Base-by-base conservation (phyloP, 768 basidiomycete genomes). In the Hirschioporus abietinus region DNA sequence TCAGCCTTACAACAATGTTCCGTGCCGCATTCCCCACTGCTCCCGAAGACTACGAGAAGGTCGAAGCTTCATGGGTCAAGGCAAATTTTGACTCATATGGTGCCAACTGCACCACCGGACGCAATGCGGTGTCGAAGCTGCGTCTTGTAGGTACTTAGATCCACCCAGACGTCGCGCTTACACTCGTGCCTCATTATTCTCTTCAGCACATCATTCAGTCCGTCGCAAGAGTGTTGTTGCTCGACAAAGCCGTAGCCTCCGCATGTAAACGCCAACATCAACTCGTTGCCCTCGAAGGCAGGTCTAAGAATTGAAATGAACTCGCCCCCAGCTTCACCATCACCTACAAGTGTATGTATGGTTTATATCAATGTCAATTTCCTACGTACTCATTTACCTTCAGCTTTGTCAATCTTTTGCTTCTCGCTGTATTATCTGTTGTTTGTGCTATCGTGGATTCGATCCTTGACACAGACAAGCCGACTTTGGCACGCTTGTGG, bases 1-100 rank as follows among this genome's bases (percentile, higher is more conserved):
- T 98, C 77, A 92, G 90, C 69, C 85, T 95, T 10, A 96, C 95
- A 12, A 96, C 95, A 66, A 96, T 98, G 95, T 96, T 92, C 80
- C 92, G 95, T 66, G 95, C 95, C 8, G 94, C 94, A 0, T 98
- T 94, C 76, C 95, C 95, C 10, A 85, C 82, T 52, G 91, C 94
- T 3, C 79, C 81, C 58, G 92, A 95, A 1, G 79, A 83, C 62
- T 87, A 90, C n/a, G 95, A 98, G 76, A 89, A n/a, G n/a, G n/a
- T n/a, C n/a, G n/a, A n/a, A n/a, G n/a, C n/a, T n/a, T n/a, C n/a
- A n/a, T n/a, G n/a, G 92, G 89, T 95, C 67, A 91, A 90, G 73
- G 86, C 88, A 23, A 84, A 79, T 71, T 92, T 84, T 77, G 92
- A 96, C 74, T 84, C 89, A 65, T 68, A 83, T 1, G 89, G 90